Percentiles rank a stretch among this genome's conserved stretches.
These are phyloP conservation scores for Rosa multiflora DNA, from an alignment of 306 rosid genomes.

Conservation along the genomic window DNA sequence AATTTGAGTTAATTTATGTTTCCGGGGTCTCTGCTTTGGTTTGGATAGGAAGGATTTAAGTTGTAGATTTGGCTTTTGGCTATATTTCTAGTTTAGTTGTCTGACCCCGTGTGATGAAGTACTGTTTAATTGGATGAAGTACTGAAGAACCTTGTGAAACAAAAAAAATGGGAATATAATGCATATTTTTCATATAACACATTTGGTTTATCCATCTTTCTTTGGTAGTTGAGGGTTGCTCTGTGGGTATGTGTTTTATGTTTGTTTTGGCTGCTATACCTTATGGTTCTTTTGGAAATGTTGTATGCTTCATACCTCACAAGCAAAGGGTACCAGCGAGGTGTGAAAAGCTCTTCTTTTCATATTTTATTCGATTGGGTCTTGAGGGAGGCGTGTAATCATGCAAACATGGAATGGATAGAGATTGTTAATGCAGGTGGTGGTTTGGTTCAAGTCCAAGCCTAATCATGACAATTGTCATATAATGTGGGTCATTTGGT, in stretches of 20 bases:
- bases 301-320: neutral
- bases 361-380: neutral
- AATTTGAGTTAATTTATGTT: conserved; percentile 32
- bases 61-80: conserved; percentile 33
- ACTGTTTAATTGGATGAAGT: neutral
- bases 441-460: neutral
- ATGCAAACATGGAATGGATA: neutral
- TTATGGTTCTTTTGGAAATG: neutral
- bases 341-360: neutral
- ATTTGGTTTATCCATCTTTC: neutral
- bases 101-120: conserved; percentile 18
- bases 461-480: neutral
- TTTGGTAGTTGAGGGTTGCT: too few relatives aligned
- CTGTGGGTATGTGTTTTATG: neutral
- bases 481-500: neutral
- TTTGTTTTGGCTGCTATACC: neutral
- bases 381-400: neutral
- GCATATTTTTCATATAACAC: conserved; percentile 5
- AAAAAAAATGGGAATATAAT: neutral
- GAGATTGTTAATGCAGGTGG: neutral
- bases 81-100: conserved; percentile 27
- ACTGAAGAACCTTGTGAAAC: neutral
- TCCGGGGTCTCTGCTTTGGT: conserved; percentile 29
- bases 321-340: neutral
- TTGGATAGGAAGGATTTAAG: conserved; percentile 27